These are phyloP conservation scores for Pyrenophora graminea DNA, from an alignment of 2,329 filamentous ascomycete genomes.

Conservation along the genomic window DNA sequence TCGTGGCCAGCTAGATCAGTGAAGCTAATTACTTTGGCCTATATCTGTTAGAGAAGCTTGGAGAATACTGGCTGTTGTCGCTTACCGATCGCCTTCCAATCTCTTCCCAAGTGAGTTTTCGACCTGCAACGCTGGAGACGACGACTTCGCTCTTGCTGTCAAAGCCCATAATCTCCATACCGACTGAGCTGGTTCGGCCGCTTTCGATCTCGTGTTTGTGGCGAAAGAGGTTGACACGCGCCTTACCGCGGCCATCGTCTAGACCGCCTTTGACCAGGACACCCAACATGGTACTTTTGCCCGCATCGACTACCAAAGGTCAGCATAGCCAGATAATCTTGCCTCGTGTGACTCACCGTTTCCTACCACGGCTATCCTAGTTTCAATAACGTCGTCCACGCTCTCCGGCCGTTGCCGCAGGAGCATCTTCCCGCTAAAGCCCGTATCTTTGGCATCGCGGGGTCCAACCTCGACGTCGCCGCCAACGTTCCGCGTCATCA, in stretches of 20 bases:
- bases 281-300: constrained; percentile 94
- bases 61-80: no score
- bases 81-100: constrained; percentile 83
- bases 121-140: constrained; percentile 77
- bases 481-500: constrained; percentile 89
- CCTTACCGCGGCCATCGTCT: constrained; percentile 91
- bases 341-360: constrained; percentile 66
- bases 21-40: constrained; percentile 93
- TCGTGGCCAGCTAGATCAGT: constrained; percentile 96
- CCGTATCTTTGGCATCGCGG: constrained; percentile 68
- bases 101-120: constrained; percentile 94
- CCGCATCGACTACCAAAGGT: constrained; percentile 73
- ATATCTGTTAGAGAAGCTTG: constrained; percentile 13
- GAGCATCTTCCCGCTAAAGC: constrained; percentile 83
- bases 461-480: constrained; percentile 73
- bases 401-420: constrained; percentile 74
- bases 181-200: constrained; percentile 91
- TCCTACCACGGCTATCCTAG: constrained; percentile 92
- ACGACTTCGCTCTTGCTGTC: constrained; percentile 84
- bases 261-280: constrained; percentile 94
- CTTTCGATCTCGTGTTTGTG: constrained; percentile 98
- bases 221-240: constrained; percentile 91
- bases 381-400: constrained; percentile 90
- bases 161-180: constrained; percentile 98
- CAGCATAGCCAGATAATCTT: constrained; percentile 2